phyloP scores from a whole-genome alignment of 2,329 filamentous ascomycete genomes.

The Fusarium tjaetaba region DNA sequence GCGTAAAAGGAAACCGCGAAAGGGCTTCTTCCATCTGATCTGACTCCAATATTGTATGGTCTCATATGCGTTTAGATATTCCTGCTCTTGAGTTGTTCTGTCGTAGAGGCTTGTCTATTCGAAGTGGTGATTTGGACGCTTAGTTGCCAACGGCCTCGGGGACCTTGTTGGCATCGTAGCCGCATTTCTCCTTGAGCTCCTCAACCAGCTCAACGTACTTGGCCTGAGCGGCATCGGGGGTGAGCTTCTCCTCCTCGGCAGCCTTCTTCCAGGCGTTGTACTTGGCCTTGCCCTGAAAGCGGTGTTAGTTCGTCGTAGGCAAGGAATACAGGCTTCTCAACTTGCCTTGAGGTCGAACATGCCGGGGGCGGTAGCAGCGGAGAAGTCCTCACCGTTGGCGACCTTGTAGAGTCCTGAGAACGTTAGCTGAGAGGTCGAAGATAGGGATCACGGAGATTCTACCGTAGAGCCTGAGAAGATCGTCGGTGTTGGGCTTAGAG shows the following conservation, averaged over 20 bases:
- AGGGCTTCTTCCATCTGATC: slow-evolving; percentile 2
- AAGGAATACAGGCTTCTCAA: not conserved
- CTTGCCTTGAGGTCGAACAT: slow-evolving; percentile 76
- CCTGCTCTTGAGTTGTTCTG: slow-evolving; percentile 26
- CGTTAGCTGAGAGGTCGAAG: not conserved
- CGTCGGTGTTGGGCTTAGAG: slow-evolving; percentile 69
- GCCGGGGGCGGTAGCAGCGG: slow-evolving; percentile 67
- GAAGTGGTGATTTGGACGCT: not conserved
- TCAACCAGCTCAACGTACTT: slow-evolving; percentile 80
- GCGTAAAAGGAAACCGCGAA: slow-evolving; percentile 14
- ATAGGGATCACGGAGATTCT: slow-evolving; percentile 36
- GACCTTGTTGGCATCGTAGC: slow-evolving; percentile 71
- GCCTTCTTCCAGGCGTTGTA: slow-evolving; percentile 79
- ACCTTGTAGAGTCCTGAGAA: slow-evolving; percentile 67
- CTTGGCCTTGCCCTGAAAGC: slow-evolving; percentile 80
- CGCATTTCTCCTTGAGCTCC: slow-evolving; percentile 74
- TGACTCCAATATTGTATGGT: slow-evolving; percentile 20
- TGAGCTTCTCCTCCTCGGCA: slow-evolving; percentile 68
- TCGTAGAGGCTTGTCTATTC: slow-evolving; percentile 20
- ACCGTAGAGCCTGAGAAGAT: slow-evolving; percentile 73
- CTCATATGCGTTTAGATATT: slow-evolving; percentile 11
- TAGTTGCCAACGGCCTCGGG: slow-evolving; percentile 64
- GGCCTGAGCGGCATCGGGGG: slow-evolving; percentile 75
- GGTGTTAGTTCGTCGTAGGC: slow-evolving; percentile 11
- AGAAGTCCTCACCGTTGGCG: slow-evolving; percentile 65